Evolutionary conservation across 2,329 filamentous ascomycete species (phyloP), one percentile per base, ranked within the genome.

Genomic region (Cercospora citrullina): DNA sequence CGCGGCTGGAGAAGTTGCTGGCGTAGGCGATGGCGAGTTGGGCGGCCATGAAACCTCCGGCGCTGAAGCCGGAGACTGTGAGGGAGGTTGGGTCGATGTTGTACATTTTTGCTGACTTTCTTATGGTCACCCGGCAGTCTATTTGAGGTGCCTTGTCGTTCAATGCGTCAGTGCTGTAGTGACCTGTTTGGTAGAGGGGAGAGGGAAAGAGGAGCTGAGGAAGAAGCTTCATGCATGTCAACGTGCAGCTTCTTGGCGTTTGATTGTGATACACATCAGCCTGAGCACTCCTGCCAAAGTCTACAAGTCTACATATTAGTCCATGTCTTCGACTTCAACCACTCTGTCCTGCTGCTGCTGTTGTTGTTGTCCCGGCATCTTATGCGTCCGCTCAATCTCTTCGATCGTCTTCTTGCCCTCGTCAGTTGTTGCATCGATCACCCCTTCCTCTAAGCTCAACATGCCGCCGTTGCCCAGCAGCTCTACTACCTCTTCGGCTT

Each of bases 371-470:
- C 84, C 77, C 89, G 89, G 78, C 89, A 87, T 83, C 90, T 87
- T 95, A 90, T 77, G 93, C 90, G 2, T 94, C 96, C 57, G 93
- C 73, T 79, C 77, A 68, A 80, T 78, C 66, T 77, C 77, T 70
- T 79, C 77, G 60, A 80, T 75, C 8, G 71, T 67, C 68, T 77
- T 77, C 71, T 73, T 73, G 12, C 78, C 78, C 67, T 80, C 78
- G 42, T 79, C 78, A 4, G 78, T 80, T 8, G 78, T 99, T 1
- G 93, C 92, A 81, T 99, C 95, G 73, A 99, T 96, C 62, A 99
- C 93, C 60, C 96, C 90, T 77, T 97, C 90, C 79, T 98, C 93
- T 61, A 99, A 80, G 78, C 92, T 97, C 72, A 99, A 81, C 84
- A 97, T 94, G 42, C 92, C 92, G 16, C 93, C 93, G 82, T 95